Conservation (phyloP, 2,329 filamentous ascomycete genomes). For the Penicillium palitans region DNA sequence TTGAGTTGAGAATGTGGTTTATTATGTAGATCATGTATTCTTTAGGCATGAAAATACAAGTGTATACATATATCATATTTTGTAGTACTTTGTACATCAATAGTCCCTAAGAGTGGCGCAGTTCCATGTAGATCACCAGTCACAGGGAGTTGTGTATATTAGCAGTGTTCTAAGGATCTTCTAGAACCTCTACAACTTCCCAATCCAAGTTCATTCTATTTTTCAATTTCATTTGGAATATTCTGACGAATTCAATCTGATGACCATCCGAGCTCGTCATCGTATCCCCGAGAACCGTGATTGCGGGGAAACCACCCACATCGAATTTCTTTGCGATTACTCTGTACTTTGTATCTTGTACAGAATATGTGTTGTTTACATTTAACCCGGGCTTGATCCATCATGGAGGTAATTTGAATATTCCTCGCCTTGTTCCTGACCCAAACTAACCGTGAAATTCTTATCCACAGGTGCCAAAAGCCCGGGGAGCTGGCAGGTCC, state of each 20-base stretch:
- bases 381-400: constrained; percentile 5
- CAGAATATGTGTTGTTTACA: not conserved
- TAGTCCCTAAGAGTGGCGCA: no score
- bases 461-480: constrained; percentile 26
- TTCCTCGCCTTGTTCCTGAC: constrained; percentile 1
- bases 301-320: not conserved
- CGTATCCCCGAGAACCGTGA: not conserved
- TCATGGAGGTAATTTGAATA: constrained; percentile 24
- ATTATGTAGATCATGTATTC: no score
- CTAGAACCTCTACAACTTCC: not conserved
- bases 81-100: no score
- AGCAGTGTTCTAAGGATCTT: not conserved
- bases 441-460: constrained; percentile 10
- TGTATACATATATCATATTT: no score
- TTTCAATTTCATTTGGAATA: not conserved
- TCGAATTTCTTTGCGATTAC: not conserved
- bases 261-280: not conserved
- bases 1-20: no score
- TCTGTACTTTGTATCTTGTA: not conserved
- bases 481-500: constrained; percentile 37
- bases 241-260: no score
- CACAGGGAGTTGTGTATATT: not conserved
- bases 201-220: not conserved
- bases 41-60: no score
- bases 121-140: no score